Base-by-base conservation (phyloP, 352 stramenopile genomes). In the Hyaloperonospora arabidopsidis region DNA sequence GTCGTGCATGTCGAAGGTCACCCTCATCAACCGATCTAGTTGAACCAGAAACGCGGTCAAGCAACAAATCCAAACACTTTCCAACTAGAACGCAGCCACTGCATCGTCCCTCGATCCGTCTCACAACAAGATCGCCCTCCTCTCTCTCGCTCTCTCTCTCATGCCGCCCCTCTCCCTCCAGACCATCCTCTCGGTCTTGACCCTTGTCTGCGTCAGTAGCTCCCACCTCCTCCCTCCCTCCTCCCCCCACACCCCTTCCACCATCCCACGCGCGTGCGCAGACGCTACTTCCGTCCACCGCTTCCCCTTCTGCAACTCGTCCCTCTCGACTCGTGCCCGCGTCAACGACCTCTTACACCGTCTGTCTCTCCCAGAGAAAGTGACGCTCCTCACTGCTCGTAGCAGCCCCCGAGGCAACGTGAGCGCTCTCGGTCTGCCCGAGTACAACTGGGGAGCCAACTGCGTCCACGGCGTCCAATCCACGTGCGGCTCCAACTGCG, bases 381-480 rank as follows among this genome's bases (percentile, higher is more conserved):
- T 68, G 55, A 73, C 74, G 36, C 62, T 89, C 34, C 63, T 91
- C 38, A 88, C 81, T 4, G 81, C 81, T 15, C 77, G 81, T 5
- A 79, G 79, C 10, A 87, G 76, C 43, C 79, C 79, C 1, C 57
- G 56, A n/a, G 81, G 79, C 14, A 85, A 79, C 45, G 84, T 97
- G 59, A 82, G 84, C 39, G 65, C 54, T 19, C 74, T 97, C 3
- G 84, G 76, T 0, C 48, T 97, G 3, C 90, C 86, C 4, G 76
- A 88, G 48, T 97, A 97, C 74, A 81, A 96, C 63, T 97, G 89
- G 88, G 95, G 92, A 25, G 92, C 82, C 46, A 96, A 98, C 67
- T 95, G 83, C 41, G 80, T 97, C 10, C 93, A 97, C 52, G 93
- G 92, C 22, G 76, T 97, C 47, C 89, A 87, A 58, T 86, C 81